Conservation (phyloP, 129 eudicot genomes). For the Flaveria ramosissima region DNA sequence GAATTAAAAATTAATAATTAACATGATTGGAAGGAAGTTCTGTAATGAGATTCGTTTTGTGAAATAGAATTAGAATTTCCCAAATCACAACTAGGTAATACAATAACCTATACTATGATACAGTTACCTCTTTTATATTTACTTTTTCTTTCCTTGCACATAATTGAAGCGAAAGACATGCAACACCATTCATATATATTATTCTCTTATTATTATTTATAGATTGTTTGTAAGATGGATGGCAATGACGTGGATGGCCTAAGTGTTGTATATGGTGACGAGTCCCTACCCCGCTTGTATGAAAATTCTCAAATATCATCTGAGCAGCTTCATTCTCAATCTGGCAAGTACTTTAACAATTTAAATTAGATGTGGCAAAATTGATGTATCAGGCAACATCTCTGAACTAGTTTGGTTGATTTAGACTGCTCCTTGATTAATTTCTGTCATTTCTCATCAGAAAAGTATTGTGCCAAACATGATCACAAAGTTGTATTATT, state of each 20-base stretch:
- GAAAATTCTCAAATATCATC: slow-evolving; percentile 82
- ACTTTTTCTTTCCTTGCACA: slow-evolving; percentile 14
- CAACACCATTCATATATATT: slow-evolving; percentile 13
- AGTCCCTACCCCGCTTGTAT: slow-evolving; percentile 82
- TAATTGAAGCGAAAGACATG: neutral
- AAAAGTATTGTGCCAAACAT: neutral
- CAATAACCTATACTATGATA: neutral
- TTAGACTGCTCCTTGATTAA: neutral
- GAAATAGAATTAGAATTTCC: neutral
- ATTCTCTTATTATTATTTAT: slow-evolving; percentile 29
- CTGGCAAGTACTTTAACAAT: slow-evolving; percentile 40
- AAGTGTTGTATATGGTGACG: slow-evolving; percentile 75
- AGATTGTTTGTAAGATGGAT: slow-evolving; percentile 76
- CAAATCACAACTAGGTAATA: neutral
- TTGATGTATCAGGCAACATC: neutral
- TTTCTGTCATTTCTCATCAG: neutral
- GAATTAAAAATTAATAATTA: neutral
- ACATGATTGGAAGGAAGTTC: neutral
- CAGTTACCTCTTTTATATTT: neutral
- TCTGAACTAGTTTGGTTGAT: neutral
- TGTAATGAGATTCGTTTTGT: neutral
- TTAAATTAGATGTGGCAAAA: neutral
- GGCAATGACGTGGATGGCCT: slow-evolving; percentile 54
- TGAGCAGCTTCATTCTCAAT: slow-evolving; percentile 71
- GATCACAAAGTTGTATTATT: neutral